phyloP scores from a whole-genome alignment of 192 early-diverging fungal genomes.

The Linnemannia hyalina region DNA sequence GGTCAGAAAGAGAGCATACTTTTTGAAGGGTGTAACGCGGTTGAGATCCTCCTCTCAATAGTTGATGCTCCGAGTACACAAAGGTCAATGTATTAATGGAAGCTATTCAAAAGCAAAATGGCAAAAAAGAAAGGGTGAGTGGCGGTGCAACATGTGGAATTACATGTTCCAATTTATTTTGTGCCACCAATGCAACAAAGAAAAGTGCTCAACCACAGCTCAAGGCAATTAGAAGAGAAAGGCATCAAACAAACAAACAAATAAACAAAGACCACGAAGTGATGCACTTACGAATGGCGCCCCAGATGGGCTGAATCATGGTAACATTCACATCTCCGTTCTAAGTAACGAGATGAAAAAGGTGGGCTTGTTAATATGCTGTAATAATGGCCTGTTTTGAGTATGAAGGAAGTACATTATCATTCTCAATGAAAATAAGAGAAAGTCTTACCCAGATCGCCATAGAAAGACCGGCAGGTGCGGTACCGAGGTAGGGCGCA shows the following conservation, averaged over 20 bases:
- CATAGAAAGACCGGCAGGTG: constrained; percentile 18
- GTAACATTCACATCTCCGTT: constrained; percentile 18
- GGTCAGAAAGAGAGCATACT: constrained; percentile 5
- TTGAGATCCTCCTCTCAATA: background rate
- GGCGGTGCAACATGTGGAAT: background rate
- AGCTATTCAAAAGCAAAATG: constrained; percentile 7
- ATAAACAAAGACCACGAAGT: background rate
- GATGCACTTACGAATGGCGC: constrained; percentile 22
- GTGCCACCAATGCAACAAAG: background rate
- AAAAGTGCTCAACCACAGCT: background rate
- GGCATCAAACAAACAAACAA: background rate
- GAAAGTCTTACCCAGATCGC: constrained; percentile 32
- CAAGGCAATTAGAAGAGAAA: background rate
- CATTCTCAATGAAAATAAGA: background rate
- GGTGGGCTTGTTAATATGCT: background rate
- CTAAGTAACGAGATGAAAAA: background rate
- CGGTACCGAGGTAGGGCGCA: background rate
- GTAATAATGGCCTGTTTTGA: too few species aligned
- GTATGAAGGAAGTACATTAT: background rate
- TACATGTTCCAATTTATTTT: background rate
- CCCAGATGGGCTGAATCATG: constrained; percentile 23
- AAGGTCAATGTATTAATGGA: constrained; percentile 48
- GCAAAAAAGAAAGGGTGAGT: background rate
- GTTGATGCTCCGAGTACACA: constrained; percentile 35
- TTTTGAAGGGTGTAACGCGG: constrained; percentile 41